These are phyloP conservation scores for Phytophthora citricola DNA, from an alignment of 352 stramenopile species.

Conservation along the genomic window DNA sequence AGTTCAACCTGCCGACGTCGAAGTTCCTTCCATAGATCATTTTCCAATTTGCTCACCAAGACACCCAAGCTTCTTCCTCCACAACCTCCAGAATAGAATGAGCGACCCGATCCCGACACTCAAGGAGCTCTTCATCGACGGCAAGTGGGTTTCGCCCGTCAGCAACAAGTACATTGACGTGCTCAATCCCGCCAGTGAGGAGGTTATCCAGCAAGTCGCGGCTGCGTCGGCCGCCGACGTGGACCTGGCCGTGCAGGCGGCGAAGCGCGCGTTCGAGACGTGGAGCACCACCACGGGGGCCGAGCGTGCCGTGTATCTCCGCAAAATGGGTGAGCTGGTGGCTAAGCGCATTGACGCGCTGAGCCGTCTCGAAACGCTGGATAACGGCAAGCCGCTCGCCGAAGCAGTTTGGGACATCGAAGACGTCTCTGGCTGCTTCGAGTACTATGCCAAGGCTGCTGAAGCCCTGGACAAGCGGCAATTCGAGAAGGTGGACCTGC, in stretches of 20 bases:
- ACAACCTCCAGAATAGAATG: slow-evolving; percentile 18
- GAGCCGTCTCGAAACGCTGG: slow-evolving; percentile 66
- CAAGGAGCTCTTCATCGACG: slow-evolving; percentile 70
- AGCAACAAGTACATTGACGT: slow-evolving; percentile 32
- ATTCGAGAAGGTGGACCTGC: slow-evolving; percentile 53
- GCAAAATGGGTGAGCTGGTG: slow-evolving; percentile 28
- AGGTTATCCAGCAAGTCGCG: slow-evolving; percentile 62
- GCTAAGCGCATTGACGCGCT: slow-evolving; percentile 36
- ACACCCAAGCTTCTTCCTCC: not conserved
- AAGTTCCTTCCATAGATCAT: slow-evolving; percentile 10
- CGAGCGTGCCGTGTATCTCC: slow-evolving; percentile 40
- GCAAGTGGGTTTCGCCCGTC: slow-evolving; percentile 56
- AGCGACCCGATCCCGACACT: slow-evolving; percentile 46
- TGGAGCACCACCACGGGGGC: slow-evolving; percentile 57
- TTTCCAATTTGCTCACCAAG: slow-evolving; percentile 17
- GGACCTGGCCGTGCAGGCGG: slow-evolving; percentile 55
- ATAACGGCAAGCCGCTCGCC: slow-evolving; percentile 68
- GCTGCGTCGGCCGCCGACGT: slow-evolving; percentile 50
- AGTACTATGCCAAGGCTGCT: slow-evolving; percentile 34
- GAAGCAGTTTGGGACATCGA: slow-evolving; percentile 79
- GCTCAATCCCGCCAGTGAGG: slow-evolving; percentile 63
- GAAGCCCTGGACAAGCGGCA: slow-evolving; percentile 48
- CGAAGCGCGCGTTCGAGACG: slow-evolving; percentile 46
- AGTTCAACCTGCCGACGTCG: slow-evolving; percentile 2
- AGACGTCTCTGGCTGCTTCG: slow-evolving; percentile 61